Percentiles rank a stretch among this genome's conserved stretches.
phyloP scores from a whole-genome alignment of 345 rosid species.

The Orychophragmus violaceus region DNA sequence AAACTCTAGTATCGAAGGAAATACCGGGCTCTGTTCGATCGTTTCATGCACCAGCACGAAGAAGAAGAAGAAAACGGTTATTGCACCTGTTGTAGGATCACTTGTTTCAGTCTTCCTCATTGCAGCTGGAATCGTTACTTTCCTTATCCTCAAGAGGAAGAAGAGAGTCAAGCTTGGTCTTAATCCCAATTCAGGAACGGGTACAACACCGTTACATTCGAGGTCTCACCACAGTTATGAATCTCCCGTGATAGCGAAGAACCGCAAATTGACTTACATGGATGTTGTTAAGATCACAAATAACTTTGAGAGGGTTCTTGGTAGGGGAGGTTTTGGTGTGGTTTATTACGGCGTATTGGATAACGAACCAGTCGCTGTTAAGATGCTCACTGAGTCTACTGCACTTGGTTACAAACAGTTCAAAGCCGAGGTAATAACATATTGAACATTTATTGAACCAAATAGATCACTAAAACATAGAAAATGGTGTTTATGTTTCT shows the following conservation, averaged over 20 bases:
- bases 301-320: constrained; percentile 37
- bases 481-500: background rate
- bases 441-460: background rate
- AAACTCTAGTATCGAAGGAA: constrained; percentile 36
- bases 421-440: constrained; percentile 23
- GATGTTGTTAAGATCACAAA: constrained; percentile 41
- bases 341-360: constrained; percentile 36
- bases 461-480: background rate
- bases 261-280: constrained; percentile 20
- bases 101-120: constrained; percentile 22
- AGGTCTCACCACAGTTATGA: constrained; percentile 21
- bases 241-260: constrained; percentile 26
- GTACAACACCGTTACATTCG: constrained; percentile 29
- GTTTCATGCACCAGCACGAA: constrained; percentile 24
- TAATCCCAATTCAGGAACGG: constrained; percentile 10
- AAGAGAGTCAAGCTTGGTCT: constrained; percentile 14
- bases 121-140: constrained; percentile 9
- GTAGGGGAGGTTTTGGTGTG: constrained; percentile 48
- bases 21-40: constrained; percentile 36
- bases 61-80: constrained; percentile 27
- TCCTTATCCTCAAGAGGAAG: constrained; percentile 22
- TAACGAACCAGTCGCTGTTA: constrained; percentile 37
- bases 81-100: constrained; percentile 18
- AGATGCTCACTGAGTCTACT: constrained; percentile 33
- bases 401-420: constrained; percentile 37